These are phyloP conservation scores for Glebionis coronaria DNA, from an alignment of 129 eudicot species.

Conservation along the genomic window DNA sequence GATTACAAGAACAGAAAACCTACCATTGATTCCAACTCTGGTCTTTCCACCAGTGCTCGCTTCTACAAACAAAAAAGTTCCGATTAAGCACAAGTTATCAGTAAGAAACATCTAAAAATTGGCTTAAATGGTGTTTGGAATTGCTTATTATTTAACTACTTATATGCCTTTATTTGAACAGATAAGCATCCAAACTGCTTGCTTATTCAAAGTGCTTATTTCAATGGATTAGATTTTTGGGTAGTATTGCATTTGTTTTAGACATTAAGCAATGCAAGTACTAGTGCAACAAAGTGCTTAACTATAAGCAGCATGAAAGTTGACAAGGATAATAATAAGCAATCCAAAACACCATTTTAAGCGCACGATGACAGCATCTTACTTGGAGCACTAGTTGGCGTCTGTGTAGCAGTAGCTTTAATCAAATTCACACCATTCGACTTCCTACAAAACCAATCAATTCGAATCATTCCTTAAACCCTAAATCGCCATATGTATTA, in stretches of 20 bases:
- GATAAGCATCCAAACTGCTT: no score
- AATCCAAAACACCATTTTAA: no score
- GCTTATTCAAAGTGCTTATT: no score
- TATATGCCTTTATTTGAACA: no score
- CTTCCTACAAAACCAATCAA: slow-evolving; percentile 37
- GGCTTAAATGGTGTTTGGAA: neutral
- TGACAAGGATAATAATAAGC: no score
- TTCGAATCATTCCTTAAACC: neutral
- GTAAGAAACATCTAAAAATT: neutral
- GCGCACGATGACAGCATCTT: slow-evolving; percentile 8
- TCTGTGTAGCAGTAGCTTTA: slow-evolving; percentile 78
- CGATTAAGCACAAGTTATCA: neutral
- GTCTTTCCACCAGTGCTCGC: slow-evolving; percentile 62
- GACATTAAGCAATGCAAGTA: no score
- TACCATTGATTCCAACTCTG: slow-evolving; percentile 93
- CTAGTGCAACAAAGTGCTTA: no score
- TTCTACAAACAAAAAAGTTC: slow-evolving; percentile 31
- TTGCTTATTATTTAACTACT: no score
- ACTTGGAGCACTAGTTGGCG: slow-evolving; percentile 68
- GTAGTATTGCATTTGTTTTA: no score
- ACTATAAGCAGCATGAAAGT: no score
- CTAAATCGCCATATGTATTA: neutral
- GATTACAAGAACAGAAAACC: slow-evolving; percentile 18
- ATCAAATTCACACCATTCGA: slow-evolving; percentile 43
- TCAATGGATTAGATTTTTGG: no score